Base-by-base conservation (phyloP, 345 rosid species). In the Ailanthus altissimus region DNA sequence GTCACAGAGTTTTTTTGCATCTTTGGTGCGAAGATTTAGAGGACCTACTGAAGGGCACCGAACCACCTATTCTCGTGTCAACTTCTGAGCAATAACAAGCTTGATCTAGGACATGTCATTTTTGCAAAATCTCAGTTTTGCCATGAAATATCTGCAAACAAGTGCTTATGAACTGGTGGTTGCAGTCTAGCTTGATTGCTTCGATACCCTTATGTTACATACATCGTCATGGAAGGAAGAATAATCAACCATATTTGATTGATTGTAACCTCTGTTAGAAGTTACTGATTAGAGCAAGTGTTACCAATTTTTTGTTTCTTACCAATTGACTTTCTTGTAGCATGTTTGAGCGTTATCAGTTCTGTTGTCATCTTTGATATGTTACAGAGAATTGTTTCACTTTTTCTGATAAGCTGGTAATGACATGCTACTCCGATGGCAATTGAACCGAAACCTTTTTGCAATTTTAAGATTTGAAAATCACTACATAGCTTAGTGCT, bases 61-160 rank as follows among this genome's bases (percentile, higher is more conserved):
- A 70, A 76, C 81, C 79, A 87, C 97, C 47, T 92, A 92, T 84
- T 87, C 95, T 81, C 88, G 84, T 7, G 93, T 89, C 60, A 84
- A 90, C 81, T 91, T 92, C 83, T 91, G 81, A 90, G 73, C 81
- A 71, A 69, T 62, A 75, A 63, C 81, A 73, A 42, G 45, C 59
- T 84, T 45, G 23, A 26, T 67, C 21, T 42, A 58, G 62, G 56
- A 40, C 74, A 65, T 5, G 9, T 73, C 69, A 16, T 28, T 59
- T 81, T 40, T 64, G 73, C 42, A 54, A 73, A 3, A 50, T 47
- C 74, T 76, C 26, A 28, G 59, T 49, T 61, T 43, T 49, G 58
- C 53, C 18, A 14, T 38, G 58, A 60, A 50, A 38, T 40, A 21
- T 61, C 21, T 6, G 68, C 72, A 53, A 43, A 60, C 38, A 60